These are phyloP conservation scores for Aquilaria yunnanensis DNA, from an alignment of 345 rosid species.

Conservation along the genomic window DNA sequence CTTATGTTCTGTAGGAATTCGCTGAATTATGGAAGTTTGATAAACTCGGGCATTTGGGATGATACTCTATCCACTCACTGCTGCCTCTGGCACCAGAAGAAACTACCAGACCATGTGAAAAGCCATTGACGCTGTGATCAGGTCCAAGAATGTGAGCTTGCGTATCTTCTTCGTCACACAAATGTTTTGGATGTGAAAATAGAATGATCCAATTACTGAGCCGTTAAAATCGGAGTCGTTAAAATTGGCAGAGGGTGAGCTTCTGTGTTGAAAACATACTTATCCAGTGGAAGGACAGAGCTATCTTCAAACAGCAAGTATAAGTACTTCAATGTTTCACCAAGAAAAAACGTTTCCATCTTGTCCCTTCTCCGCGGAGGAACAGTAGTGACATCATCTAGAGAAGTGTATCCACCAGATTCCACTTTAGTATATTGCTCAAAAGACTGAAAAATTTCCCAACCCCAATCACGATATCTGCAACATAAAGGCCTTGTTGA, in stretches of 20 bases:
- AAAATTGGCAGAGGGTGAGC: conserved; percentile 83
- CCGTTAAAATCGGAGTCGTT: conserved; percentile 30
- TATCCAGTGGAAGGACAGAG: conserved; percentile 68
- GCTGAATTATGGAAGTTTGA: too few relatives aligned
- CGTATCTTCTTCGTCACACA: too few relatives aligned
- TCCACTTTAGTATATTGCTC: conserved; percentile 71
- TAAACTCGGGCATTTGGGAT: too few relatives aligned
- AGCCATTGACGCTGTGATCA: too few relatives aligned
- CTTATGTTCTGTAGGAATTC: too few relatives aligned
- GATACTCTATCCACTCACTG: too few relatives aligned
- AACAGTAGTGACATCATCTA: conserved; percentile 70
- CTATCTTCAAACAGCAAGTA: conserved; percentile 89
- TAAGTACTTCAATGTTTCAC: conserved; percentile 83
- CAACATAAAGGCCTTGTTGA: conserved; percentile 12
- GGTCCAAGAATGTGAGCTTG: too few relatives aligned
- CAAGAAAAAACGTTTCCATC: conserved; percentile 92
- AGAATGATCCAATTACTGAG: too few relatives aligned
- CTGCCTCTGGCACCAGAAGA: too few relatives aligned
- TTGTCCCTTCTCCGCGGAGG: conserved; percentile 88
- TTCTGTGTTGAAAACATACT: conserved; percentile 86
- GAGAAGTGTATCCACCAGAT: conserved; percentile 78
- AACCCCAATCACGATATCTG: conserved; percentile 92
- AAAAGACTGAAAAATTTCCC: conserved; percentile 95
- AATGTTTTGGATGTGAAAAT: too few relatives aligned
- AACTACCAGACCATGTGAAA: too few relatives aligned